phyloP scores from a whole-genome alignment of 345 rosid species.

The Microcos paniculata region DNA sequence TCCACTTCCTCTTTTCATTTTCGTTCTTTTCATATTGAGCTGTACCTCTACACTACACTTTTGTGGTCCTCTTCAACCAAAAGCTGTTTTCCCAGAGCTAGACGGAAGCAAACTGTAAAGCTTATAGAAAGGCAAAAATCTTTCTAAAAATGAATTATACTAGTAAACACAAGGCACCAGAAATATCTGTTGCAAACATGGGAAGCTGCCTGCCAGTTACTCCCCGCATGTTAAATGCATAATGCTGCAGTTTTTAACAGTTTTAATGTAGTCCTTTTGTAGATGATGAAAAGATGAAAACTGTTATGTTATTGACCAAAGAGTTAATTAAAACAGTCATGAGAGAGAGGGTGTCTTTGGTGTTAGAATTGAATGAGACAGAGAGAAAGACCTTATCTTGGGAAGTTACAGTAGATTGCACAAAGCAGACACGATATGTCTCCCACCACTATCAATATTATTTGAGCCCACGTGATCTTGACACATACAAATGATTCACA shows the following conservation, averaged over 20 bases:
- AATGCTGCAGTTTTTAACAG: neutral
- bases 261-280: neutral
- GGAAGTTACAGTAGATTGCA: constrained; percentile 8
- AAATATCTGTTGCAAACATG: neutral
- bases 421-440: constrained; percentile 16
- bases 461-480: constrained; percentile 17
- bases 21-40: neutral
- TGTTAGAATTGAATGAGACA: neutral
- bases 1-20: too few species aligned
- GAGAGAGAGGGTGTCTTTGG: neutral
- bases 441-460: constrained; percentile 7
- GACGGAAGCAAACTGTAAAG: neutral
- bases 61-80: neutral
- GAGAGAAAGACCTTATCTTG: constrained; percentile 7
- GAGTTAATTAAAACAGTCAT: neutral
- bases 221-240: neutral
- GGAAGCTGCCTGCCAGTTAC: neutral
- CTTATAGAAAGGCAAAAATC: neutral
- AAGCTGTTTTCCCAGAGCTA: neutral
- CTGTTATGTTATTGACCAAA: neutral
- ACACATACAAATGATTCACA: neutral
- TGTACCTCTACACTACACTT: neutral
- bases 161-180: too few species aligned
- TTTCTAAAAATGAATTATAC: neutral
- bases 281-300: neutral